Conservation (phyloP, 176 grass and related monocot genomes). For the Thalia dealbata region DNA sequence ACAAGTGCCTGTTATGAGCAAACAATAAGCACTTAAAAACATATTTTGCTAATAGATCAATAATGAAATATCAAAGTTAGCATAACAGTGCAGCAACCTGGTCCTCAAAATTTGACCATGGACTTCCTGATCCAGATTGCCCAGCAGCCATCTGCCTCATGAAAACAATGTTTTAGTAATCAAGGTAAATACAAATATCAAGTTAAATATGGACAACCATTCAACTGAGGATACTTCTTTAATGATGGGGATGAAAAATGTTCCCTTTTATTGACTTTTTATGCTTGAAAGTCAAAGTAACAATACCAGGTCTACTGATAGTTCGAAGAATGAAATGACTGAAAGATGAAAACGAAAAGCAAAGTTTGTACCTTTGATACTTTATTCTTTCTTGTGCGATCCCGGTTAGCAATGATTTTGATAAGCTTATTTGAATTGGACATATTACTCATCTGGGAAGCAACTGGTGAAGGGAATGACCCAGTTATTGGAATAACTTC, state of each 20-base stretch:
- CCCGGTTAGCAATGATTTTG: conserved; percentile 68
- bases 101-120: conserved; percentile 97
- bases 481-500: conserved; percentile 34
- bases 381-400: conserved; percentile 81
- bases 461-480: conserved; percentile 51
- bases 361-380: conserved; percentile 39
- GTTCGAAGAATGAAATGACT: neutral
- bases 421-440: conserved; percentile 71
- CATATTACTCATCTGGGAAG: conserved; percentile 88
- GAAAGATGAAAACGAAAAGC: conserved; percentile 1
- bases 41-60: conserved; percentile 7
- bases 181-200: neutral
- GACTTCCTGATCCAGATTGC: conserved; percentile 58
- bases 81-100: conserved; percentile 44
- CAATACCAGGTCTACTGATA: neutral
- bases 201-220: neutral
- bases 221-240: neutral
- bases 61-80: neutral
- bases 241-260: neutral
- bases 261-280: neutral
- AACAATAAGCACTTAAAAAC: conserved; percentile 21
- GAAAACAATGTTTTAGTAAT: conserved; percentile 18
- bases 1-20: conserved; percentile 62
- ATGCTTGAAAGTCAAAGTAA: neutral
- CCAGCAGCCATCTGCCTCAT: conserved; percentile 59